Evolutionary conservation across 805 yeast species (phyloP).

Genomic region (Wickerhamiella sergipiensis): DNA sequence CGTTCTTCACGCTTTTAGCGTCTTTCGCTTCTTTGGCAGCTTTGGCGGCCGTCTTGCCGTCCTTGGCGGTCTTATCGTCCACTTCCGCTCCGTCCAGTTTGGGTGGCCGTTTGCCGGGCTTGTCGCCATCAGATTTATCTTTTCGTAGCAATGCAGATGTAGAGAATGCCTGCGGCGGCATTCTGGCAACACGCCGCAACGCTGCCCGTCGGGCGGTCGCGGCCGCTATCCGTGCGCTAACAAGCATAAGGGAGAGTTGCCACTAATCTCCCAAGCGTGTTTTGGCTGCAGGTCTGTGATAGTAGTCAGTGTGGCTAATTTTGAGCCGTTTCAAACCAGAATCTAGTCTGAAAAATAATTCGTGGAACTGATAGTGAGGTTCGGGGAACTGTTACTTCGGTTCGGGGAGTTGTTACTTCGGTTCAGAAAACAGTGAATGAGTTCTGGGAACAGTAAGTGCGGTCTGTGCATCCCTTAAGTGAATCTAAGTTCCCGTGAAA

Average conservation of each 20-base stretch:
- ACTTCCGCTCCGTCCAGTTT: neutral
- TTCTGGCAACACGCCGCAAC: neutral
- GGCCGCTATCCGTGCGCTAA: neutral
- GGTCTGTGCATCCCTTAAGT: too few species aligned
- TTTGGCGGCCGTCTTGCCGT: neutral
- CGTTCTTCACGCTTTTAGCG: neutral
- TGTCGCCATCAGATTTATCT: conserved; percentile 1
- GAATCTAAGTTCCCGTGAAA: too few species aligned
- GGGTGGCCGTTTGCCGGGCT: neutral
- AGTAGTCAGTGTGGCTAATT: too few species aligned
- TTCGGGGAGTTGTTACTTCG: too few species aligned
- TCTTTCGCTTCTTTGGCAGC: neutral
- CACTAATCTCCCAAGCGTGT: neutral
- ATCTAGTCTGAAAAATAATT: too few species aligned
- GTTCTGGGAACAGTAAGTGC: too few species aligned
- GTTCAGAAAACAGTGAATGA: too few species aligned
- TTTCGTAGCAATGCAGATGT: neutral
- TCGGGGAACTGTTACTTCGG: too few species aligned
- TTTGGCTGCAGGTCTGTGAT: too few species aligned
- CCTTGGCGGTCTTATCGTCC: neutral
- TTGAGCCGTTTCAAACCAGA: too few species aligned
- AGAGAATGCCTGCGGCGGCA: neutral
- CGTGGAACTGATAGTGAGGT: too few species aligned
- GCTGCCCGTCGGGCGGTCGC: neutral
- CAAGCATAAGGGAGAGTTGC: neutral